Percentiles rank a stretch among this genome's conserved stretches.
Conservation (phyloP, 139 green algal species). For the Raphidocelis subcapitata region DNA sequence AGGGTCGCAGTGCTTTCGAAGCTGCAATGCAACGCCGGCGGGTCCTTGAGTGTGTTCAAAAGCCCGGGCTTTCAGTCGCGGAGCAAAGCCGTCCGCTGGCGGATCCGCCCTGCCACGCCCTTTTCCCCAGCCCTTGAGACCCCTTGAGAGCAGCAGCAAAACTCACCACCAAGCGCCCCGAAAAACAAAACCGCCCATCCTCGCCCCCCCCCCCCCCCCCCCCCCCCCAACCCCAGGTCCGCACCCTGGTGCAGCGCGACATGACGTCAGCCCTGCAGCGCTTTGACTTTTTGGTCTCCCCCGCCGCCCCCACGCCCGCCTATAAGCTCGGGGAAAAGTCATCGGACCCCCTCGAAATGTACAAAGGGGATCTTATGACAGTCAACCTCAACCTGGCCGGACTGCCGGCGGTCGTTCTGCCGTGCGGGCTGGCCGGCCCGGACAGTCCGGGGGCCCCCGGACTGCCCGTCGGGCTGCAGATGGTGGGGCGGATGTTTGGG, state of each 20-base stretch:
- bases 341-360: conserved; percentile 89
- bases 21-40: too few species aligned
- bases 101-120: too few species aligned
- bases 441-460: background rate
- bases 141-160: too few species aligned
- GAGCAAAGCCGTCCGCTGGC: too few species aligned
- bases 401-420: conserved; percentile 81
- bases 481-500: conserved; percentile 73
- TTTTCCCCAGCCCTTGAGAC: too few species aligned
- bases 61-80: too few species aligned
- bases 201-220: too few species aligned
- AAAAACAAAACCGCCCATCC: too few species aligned
- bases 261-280: conserved; percentile 53
- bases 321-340: conserved; percentile 86
- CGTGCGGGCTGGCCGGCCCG: conserved; percentile 53
- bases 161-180: too few species aligned
- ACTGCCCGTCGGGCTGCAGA: conserved; percentile 82
- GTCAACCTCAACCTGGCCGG: conserved; percentile 94
- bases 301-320: conserved; percentile 79
- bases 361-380: conserved; percentile 95
- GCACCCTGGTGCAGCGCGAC: conserved; percentile 81
- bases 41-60: too few species aligned
- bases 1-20: too few species aligned
- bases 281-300: conserved; percentile 80
- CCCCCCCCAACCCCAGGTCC: conserved; percentile 56